These are phyloP conservation scores for Funneliformis mosseae DNA, from an alignment of 192 early-diverging fungal species.

Conservation along the genomic window DNA sequence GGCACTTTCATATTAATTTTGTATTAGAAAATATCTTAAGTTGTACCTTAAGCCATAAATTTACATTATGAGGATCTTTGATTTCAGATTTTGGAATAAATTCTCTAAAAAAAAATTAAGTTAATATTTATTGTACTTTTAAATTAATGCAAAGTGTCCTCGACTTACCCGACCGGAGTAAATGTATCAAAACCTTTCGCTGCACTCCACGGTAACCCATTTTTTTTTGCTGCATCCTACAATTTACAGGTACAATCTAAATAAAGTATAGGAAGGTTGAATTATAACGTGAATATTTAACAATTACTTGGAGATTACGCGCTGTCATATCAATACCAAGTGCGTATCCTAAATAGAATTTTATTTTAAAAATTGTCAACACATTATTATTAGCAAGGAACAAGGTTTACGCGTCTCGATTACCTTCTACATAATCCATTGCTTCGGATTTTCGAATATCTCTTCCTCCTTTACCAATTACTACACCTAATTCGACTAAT, in stretches of 20 bases:
- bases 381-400: neutral
- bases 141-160: neutral
- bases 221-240: constrained; percentile 78
- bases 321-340: constrained; percentile 94
- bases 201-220: constrained; percentile 84
- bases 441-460: constrained; percentile 71
- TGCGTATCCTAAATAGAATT: constrained; percentile 60
- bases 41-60: constrained; percentile 71
- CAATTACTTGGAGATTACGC: constrained; percentile 71
- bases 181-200: constrained; percentile 97
- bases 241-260: neutral
- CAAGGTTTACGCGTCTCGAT: neutral
- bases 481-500: constrained; percentile 87
- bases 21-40: too few relatives aligned
- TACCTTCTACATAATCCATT: constrained; percentile 60
- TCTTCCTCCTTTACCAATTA: constrained; percentile 81
- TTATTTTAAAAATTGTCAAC: neutral
- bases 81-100: constrained; percentile 76
- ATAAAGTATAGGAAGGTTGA: neutral
- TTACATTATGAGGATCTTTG: constrained; percentile 71
- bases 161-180: constrained; percentile 74
- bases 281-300: neutral
- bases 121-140: too few relatives aligned
- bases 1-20: too few relatives aligned
- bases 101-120: constrained; percentile 45